Evolutionary conservation across 129 eudicot species (phyloP), one percentile per base, ranked within the genome.

Genomic region (Helianthus annuus): DNA sequence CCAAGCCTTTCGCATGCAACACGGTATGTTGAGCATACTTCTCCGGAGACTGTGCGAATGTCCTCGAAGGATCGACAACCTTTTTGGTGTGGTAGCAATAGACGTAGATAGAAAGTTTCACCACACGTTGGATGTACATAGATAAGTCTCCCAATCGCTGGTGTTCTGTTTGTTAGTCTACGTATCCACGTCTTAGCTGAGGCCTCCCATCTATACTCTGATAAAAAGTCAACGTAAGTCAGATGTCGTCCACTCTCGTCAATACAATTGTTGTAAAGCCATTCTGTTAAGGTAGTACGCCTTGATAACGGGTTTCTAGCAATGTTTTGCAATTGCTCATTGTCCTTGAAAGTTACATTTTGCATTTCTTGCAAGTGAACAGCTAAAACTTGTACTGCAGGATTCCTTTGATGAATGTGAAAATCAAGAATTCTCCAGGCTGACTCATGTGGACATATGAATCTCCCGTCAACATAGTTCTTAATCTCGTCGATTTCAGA

Each of bases 391-490:
- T 52, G 61, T 0, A 83, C 34, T 29, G 34, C 34, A 29, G 73
- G 79, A 8, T 52, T 14, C 10, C 81, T 29, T 2, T 22, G 13
- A 1, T 83, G 81, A 1, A 75, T 79, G 2, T 57, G 64, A 27
- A 69, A 83, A 1, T 49, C 52, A 5, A 64, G 75, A 0, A 79
- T 49, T 7, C 81, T 39, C 84, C 81, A 83, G 1, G 71, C 55
- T 0, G 73, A 76, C 10, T 83, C 79, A 53, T 63, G 70, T 0
- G 76, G 68, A 4, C 74, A 76, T 0, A 79, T 38, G 42, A 11
- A 51, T 1, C 62, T 5, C 5, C 69, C 52, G 1, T 75, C 73
- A 0, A 73, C 45, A 17, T 24, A 61, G 2, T 27, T 68, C 4
- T 64, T 42, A 0, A 83, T 56, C 22, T 83, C 79, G 52, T 83